These are phyloP conservation scores for Penicillium sp. DNA, from an alignment of 2,329 filamentous ascomycete genomes.

Conservation along the genomic window DNA sequence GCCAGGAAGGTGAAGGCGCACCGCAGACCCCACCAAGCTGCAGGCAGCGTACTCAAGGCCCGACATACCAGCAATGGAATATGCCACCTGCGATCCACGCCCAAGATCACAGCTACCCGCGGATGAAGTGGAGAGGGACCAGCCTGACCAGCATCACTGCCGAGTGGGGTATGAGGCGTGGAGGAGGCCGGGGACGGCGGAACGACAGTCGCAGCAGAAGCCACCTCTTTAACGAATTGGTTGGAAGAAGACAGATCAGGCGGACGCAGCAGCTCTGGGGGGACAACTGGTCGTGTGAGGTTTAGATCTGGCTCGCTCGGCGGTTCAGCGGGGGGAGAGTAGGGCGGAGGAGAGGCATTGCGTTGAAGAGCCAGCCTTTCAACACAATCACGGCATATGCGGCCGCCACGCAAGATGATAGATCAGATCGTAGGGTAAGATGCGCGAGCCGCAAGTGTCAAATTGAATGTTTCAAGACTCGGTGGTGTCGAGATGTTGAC, in stretches of 20 bases:
- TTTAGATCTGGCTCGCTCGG: conserved; percentile 25
- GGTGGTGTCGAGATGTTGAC: neutral
- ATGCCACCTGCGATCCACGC: conserved; percentile 67
- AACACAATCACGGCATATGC: conserved; percentile 33
- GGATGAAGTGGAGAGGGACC: conserved; percentile 55
- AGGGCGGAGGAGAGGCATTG: conserved; percentile 36
- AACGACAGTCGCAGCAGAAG: conserved; percentile 25
- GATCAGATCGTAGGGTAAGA: neutral
- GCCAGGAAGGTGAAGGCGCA: conserved; percentile 63
- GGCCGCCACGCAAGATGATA: conserved; percentile 27
- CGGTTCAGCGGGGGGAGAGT: conserved; percentile 25
- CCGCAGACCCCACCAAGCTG: conserved; percentile 65
- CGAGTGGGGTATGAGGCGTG: conserved; percentile 24
- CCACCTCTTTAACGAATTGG: conserved; percentile 28
- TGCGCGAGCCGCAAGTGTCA: too few relatives aligned
- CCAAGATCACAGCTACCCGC: conserved; percentile 70
- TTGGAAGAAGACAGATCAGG: conserved; percentile 9
- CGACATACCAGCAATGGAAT: conserved; percentile 66
- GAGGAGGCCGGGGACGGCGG: conserved; percentile 30
- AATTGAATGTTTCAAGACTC: neutral
- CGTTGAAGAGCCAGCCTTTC: conserved; percentile 39
- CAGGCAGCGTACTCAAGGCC: conserved; percentile 64
- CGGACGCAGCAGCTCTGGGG: conserved; percentile 12
- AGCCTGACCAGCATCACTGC: conserved; percentile 28
- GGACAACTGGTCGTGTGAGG: conserved; percentile 12